These are phyloP conservation scores for Nakazawaea holstii DNA, from an alignment of 805 yeast species.

Conservation along the genomic window DNA sequence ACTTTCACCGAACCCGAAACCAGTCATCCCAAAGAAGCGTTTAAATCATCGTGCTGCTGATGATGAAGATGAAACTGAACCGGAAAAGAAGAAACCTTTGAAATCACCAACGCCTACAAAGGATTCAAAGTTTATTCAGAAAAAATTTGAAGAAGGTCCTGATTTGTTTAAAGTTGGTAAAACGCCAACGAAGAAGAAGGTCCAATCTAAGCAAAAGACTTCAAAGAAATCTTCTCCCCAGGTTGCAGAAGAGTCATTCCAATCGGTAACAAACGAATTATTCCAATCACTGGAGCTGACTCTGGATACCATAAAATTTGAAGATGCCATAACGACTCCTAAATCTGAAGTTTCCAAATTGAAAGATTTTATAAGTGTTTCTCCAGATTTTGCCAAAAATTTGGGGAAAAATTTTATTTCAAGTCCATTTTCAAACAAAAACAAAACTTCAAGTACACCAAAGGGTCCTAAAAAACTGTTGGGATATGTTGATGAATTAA, in stretches of 20 bases:
- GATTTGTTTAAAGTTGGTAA: conserved; percentile 7
- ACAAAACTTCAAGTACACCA: conserved; percentile 1
- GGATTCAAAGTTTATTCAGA: background rate
- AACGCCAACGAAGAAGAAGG: background rate
- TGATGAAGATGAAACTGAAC: conserved; percentile 5
- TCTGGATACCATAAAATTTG: conserved; percentile 19
- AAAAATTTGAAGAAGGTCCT: conserved; percentile 11
- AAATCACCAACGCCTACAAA: conserved; percentile 1
- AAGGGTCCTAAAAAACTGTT: conserved; percentile 9
- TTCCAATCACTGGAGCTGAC: conserved; percentile 13
- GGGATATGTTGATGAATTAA: conserved; percentile 4
- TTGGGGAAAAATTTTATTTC: conserved; percentile 22
- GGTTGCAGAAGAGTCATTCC: background rate
- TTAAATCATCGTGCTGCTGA: background rate
- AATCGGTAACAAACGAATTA: background rate
- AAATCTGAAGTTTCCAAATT: conserved; percentile 12
- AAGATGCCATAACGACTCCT: conserved; percentile 15
- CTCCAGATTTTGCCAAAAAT: conserved; percentile 29
- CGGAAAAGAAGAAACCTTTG: background rate
- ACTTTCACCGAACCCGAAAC: conserved; percentile 1
- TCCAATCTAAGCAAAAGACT: background rate
- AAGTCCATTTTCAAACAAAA: conserved; percentile 14
- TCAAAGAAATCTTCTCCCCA: background rate
- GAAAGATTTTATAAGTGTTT: conserved; percentile 11
- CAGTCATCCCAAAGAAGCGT: conserved; percentile 8